Conservation (phyloP, 1,284 basidiomycete genomes). For the Tilletia indica region DNA sequence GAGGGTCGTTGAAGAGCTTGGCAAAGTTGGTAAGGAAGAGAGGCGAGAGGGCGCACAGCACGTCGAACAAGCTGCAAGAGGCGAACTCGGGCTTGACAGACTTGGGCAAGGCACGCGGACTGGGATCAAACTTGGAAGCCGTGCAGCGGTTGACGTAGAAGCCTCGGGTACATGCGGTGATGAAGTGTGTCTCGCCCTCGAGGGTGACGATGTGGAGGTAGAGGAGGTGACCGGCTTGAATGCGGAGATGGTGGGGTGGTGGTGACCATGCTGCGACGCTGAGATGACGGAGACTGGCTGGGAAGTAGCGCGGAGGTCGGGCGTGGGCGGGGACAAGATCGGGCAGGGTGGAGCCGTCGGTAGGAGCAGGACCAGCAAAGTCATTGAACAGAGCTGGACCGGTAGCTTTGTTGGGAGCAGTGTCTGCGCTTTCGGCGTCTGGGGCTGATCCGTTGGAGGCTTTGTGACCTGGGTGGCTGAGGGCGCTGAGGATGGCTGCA, state of each 20-base stretch:
- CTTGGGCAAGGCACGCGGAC: conserved; percentile 27
- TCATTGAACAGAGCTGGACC: conserved; percentile 49
- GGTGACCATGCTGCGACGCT: conserved; percentile 64
- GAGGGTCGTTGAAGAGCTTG: conserved; percentile 53
- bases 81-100: conserved; percentile 32
- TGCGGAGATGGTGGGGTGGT: conserved; percentile 61
- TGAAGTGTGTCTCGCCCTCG: conserved; percentile 62
- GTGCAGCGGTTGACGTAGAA: conserved; percentile 62
- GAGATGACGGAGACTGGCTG: conserved; percentile 59
- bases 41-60: conserved; percentile 60
- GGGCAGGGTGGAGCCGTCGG: conserved; percentile 41
- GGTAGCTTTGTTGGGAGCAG: conserved; percentile 1
- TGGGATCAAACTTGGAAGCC: conserved; percentile 47
- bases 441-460: conserved; percentile 22
- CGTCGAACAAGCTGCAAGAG: conserved; percentile 61
- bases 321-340: conserved; percentile 54
- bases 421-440: conserved; percentile 17
- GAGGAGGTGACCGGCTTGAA: conserved; percentile 61
- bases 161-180: conserved; percentile 62
- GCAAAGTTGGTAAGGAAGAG: conserved; percentile 52
- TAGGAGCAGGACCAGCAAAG: conserved; percentile 57
- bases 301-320: conserved; percentile 45
- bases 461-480: conserved; percentile 35
- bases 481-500: conserved; percentile 27
- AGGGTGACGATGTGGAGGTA: conserved; percentile 62